Conservation (phyloP, 176 grass and related monocot genomes). For the Phoenix roebelenii region DNA sequence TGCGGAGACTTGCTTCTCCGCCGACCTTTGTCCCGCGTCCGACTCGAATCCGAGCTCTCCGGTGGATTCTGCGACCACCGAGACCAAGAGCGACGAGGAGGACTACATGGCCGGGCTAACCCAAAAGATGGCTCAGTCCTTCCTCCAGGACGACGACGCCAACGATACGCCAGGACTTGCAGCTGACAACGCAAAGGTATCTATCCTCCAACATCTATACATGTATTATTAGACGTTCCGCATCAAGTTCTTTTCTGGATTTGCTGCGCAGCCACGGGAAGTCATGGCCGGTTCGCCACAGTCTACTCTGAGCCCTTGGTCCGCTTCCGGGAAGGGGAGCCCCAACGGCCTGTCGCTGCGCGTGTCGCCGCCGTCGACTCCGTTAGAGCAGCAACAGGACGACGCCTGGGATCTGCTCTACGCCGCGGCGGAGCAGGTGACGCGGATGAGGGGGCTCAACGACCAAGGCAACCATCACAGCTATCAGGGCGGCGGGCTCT, state of each 20-base stretch:
- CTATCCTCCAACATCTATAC: too few relatives aligned
- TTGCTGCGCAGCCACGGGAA: not conserved
- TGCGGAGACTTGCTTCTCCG: not conserved
- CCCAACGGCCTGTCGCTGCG: constrained; percentile 49
- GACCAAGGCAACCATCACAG: constrained; percentile 1
- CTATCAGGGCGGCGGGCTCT: not conserved
- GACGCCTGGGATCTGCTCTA: constrained; percentile 53
- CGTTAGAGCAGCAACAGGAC: constrained; percentile 34
- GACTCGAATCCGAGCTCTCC: constrained; percentile 19
- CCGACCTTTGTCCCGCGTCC: not conserved
- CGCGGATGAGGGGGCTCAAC: constrained; percentile 29
- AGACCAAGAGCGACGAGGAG: constrained; percentile 4
- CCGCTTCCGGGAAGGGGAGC: constrained; percentile 44
- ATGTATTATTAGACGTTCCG: too few relatives aligned
- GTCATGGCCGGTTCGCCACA: constrained; percentile 50
- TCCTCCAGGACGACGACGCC: constrained; percentile 21
- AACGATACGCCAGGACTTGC: not conserved
- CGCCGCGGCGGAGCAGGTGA: constrained; percentile 54
- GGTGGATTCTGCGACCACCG: not conserved
- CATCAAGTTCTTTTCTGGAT: not conserved
- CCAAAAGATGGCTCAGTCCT: constrained; percentile 26
- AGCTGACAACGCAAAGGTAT: constrained; percentile 8
- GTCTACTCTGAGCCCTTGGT: constrained; percentile 49
- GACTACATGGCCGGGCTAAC: constrained; percentile 23
- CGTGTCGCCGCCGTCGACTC: constrained; percentile 64